Conservation (phyloP, 441 rosid genomes). For the Aquilaria agallochum region DNA sequence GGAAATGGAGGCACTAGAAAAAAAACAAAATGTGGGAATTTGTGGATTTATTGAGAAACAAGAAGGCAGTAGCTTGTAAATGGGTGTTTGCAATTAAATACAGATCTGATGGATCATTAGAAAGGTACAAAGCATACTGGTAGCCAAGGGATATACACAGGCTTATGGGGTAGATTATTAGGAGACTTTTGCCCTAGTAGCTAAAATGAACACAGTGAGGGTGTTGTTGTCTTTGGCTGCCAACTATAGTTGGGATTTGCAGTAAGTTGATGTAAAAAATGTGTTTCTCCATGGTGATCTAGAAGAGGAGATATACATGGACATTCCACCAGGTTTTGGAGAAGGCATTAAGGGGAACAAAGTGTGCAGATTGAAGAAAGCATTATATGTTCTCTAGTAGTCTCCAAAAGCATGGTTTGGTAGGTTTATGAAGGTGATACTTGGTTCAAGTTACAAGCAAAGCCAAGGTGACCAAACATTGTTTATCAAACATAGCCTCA, state of each 20-base stretch:
- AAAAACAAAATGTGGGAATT: background rate
- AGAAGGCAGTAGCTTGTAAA: background rate
- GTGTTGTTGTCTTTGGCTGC: background rate
- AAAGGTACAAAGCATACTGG: background rate
- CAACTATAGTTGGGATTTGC: background rate
- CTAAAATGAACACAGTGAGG: conserved; percentile 1
- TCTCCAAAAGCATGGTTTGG: conserved; percentile 1
- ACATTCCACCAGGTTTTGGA: background rate
- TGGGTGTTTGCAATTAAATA: background rate
- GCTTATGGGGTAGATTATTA: background rate
- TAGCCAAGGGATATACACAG: conserved; percentile 2
- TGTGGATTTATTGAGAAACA: background rate
- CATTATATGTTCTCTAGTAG: background rate
- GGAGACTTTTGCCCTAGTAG: background rate
- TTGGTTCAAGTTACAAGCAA: background rate
- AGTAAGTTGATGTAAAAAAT: background rate
- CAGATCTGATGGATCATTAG: background rate
- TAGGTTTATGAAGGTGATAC: background rate
- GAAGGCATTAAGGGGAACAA: background rate
- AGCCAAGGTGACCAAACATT: background rate
- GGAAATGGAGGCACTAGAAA: background rate
- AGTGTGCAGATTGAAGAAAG: background rate
- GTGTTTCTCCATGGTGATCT: background rate
- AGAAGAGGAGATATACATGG: background rate
- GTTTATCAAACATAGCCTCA: background rate